phyloP scores from a whole-genome alignment of 148 eudicot species.

The Vaccinium myrtillus region DNA sequence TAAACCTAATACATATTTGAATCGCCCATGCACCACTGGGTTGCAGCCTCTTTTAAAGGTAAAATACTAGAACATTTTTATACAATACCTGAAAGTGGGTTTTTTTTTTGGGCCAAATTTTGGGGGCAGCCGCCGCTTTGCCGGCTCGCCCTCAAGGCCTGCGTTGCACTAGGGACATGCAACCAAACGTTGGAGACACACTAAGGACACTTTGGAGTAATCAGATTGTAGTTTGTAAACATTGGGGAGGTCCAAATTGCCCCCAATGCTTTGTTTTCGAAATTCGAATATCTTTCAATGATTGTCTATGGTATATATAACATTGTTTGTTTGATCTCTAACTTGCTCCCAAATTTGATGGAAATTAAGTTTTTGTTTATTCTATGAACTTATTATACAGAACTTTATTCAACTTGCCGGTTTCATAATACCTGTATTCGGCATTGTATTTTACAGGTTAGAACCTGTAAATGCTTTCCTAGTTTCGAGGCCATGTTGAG shows the following conservation, averaged over 20 bases:
- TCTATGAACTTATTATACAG: neutral
- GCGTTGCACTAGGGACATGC: neutral
- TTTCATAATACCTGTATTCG: neutral
- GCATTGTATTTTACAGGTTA: constrained; percentile 37
- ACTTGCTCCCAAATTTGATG: neutral
- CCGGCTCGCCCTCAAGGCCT: neutral
- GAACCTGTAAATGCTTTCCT: constrained; percentile 67
- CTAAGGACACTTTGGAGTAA: neutral
- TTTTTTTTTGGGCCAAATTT: neutral
- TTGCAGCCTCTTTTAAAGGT: neutral
- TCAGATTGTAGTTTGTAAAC: neutral
- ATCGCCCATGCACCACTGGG: neutral
- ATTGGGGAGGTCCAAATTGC: neutral
- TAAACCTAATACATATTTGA: neutral
- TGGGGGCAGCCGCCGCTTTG: neutral
- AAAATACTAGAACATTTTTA: too few species aligned
- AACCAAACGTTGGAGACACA: neutral
- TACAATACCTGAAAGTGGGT: too few species aligned
- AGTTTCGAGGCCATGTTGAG: constrained; percentile 36
- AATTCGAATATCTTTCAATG: neutral
- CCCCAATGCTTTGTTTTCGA: neutral
- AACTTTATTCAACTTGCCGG: neutral
- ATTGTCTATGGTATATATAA: neutral
- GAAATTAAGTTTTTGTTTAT: too few species aligned
- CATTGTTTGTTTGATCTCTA: neutral